Evolutionary conservation across 495 filamentous ascomycete species (phyloP), one percentile per base, ranked within the genome.

Genomic region (Penicillium ochrochloron): DNA sequence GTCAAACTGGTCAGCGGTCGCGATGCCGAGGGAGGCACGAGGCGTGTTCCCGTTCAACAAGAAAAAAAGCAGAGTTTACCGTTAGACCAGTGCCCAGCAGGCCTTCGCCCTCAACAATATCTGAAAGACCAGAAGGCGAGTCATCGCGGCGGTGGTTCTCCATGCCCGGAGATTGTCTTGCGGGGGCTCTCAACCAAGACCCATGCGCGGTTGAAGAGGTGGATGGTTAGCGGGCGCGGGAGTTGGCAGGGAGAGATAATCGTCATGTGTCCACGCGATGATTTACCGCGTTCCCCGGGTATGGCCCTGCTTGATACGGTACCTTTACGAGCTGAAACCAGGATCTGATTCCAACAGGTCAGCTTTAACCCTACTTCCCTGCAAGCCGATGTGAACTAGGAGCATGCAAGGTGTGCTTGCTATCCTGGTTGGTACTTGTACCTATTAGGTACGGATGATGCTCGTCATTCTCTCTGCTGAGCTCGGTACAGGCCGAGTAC

Each of bases 11-110:
- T 59, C 41, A 60, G 65, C 34, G 31, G 53, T 25, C 34, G 60
- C 42, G 59, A 39, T 29, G 14, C 60, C 51, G 50, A 57, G 59
- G 57, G 55, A 56, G 21, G 10, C 35, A 11, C 3, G 53, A 17
- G 50, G 59, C 21, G 59, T 46, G 52, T 56, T 17, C 55, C 55
- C 35, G 51, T 17, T 37, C 54, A 25, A 14, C 17, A 57, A 61
- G 52, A 42, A 58, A 44, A 53, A 60, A 58, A 64, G 31, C 70
- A 62, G 54, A 52, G 66, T 68, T 63, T 80, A 85, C 83, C 61
- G 82, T 84, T 54, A 85, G 70, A 63, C 82, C 82, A 63, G 83
- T 84, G 59, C 83, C 82, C 68, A 85, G 69, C 50, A 85, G 71
- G 61, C 79, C 79, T 34, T 83, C 80, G 57, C 77, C 78, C 61